Base-by-base conservation (phyloP, 352 stramenopile species). In the Pythium brassicae region DNA sequence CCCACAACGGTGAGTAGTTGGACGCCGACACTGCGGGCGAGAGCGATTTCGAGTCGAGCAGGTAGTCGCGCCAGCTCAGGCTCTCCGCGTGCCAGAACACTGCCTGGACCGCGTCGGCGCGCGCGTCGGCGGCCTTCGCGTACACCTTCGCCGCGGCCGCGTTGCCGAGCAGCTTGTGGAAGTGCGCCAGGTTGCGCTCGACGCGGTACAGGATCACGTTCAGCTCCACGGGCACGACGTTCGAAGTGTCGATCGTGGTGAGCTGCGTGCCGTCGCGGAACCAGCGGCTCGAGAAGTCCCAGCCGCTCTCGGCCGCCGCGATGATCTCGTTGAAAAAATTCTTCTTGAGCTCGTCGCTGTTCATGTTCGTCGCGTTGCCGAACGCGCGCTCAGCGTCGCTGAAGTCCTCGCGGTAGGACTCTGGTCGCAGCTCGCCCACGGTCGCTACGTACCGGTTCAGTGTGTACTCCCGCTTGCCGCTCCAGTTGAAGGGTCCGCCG, bases 251-350 rank as follows among this genome's bases (percentile, higher is more conserved):
- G 62, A 93, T 90, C n/a, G 76, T 76, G 54, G 83, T 82, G 65
- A 93, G 83, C 34, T 88, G 81, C 7, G 59, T 49, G 3, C 68
- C 65, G 42, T 87, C 66, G 34, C 69, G 59, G 11, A 95, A 55
- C 88, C 88, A 97, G 22, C 88, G 81, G 51, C 82, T 94, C 56
- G 74, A 91, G 52, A 97, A 97, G 62, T 97, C 88, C 88, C 88
- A 97, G 2, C 88, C 88, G 22, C 81, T 94, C 67, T 96, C 88
- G 6, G 88, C 83, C 15, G 81, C 88, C 20, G 79, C 77, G 45
- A 87, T 89, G 37, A 96, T 75, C 57, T 93, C 78, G 46, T 85
- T 87, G 67, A 90, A 96, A 58, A 89, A 92, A 47, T 72, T 69
- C 53, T 89, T 87, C 57, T 83, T 73, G 12, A 59, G 19, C 1